These are phyloP conservation scores for Thecaphora thlaspeos DNA, from an alignment of 1,284 basidiomycete genomes.

Conservation along the genomic window DNA sequence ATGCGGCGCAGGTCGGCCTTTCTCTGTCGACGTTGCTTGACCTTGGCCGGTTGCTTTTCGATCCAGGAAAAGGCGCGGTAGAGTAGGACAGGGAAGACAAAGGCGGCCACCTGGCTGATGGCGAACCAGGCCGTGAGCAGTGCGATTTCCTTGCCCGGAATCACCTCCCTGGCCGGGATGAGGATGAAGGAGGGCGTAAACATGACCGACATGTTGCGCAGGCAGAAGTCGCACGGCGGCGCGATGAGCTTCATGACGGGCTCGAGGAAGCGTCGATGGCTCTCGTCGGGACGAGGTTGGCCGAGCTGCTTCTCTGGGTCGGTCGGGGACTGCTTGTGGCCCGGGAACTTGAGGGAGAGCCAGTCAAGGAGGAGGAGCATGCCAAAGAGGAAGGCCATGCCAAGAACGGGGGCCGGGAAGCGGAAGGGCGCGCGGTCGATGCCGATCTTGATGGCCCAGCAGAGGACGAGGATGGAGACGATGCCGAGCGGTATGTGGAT, in stretches of 20 bases:
- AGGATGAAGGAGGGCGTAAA: conserved; percentile 48
- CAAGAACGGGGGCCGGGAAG: conserved; percentile 43
- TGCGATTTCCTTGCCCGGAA: conserved; percentile 41
- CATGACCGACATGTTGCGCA: conserved; percentile 50
- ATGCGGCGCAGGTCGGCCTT: background rate
- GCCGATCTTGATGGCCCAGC: conserved; percentile 35
- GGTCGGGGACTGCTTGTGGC: background rate
- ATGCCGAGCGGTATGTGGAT: conserved; percentile 45
- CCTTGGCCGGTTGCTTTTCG: background rate
- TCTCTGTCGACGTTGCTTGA: background rate
- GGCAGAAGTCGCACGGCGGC: conserved; percentile 46
- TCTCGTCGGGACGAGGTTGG: background rate
- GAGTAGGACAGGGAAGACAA: conserved; percentile 37
- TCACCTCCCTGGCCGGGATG: conserved; percentile 46
- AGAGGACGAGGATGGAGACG: conserved; percentile 24
- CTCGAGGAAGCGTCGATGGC: conserved; percentile 12
- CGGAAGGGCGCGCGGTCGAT: conserved; percentile 40
- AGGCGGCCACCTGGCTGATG: conserved; percentile 30
- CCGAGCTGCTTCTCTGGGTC: background rate
- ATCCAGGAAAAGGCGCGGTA: conserved; percentile 12
- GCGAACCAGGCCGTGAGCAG: conserved; percentile 44
- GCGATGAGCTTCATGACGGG: conserved; percentile 30
- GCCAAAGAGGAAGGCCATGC: conserved; percentile 34
- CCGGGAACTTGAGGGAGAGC: conserved; percentile 24
- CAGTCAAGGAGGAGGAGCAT: conserved; percentile 35